phyloP scores from a whole-genome alignment of 106 monocot species.

The Dendrobium huoshanense region DNA sequence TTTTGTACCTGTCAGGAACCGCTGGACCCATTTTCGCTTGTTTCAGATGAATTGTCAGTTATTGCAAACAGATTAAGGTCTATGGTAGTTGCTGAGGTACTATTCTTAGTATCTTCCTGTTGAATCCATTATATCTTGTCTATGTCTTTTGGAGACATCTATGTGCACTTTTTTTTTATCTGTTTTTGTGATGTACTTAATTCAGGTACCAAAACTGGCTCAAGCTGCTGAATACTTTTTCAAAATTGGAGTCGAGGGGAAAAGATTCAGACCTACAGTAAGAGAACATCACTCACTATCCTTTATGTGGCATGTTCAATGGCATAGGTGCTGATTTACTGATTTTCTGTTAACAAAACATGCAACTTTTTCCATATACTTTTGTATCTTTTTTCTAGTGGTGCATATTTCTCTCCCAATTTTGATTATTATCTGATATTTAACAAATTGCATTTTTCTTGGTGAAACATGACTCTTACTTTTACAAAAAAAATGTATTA shows the following conservation, averaged over 20 bases:
- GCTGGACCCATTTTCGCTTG: slow-evolving; percentile 83
- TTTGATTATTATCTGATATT: background rate
- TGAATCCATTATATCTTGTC: background rate
- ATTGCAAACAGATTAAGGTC: slow-evolving; percentile 71
- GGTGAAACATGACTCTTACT: background rate
- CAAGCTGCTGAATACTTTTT: slow-evolving; percentile 96
- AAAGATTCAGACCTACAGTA: slow-evolving; percentile 96
- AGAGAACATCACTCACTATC: slow-evolving; percentile 11
- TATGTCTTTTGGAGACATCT: background rate
- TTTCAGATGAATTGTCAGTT: slow-evolving; percentile 83
- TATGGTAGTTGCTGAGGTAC: slow-evolving; percentile 80
- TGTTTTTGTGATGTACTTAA: background rate
- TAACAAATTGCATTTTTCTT: background rate
- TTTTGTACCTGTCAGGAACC: slow-evolving; percentile 35
- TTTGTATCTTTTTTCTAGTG: background rate
- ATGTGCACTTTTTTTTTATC: background rate
- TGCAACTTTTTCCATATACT: background rate
- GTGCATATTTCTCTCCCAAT: background rate
- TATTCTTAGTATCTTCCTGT: background rate
- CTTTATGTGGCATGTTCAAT: background rate
- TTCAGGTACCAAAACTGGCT: slow-evolving; percentile 86
- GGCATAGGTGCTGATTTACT: background rate
- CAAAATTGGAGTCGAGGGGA: slow-evolving; percentile 86
- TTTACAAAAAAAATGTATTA: background rate
- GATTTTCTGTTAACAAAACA: background rate